Evolutionary conservation across 164 flowering plant species (phyloP), one percentile per base, ranked within the genome.

Genomic region (Macadamia tetraphylla): DNA sequence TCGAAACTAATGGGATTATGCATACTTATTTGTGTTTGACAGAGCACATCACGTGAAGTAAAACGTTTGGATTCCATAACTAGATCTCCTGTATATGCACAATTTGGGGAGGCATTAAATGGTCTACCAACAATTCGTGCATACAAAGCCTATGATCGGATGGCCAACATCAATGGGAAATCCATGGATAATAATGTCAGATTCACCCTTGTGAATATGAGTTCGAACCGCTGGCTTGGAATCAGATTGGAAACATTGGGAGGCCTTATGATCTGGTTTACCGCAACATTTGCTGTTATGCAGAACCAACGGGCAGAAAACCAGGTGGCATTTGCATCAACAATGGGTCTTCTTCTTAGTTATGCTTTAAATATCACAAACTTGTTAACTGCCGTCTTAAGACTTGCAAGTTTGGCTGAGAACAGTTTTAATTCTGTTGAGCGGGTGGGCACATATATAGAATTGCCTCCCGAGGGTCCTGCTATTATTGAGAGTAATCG

Each of bases 1-100:
- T 1, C 29, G 56, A 6, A n/a, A 30, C 29, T 48, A 13, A 12
- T 48, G 5, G 59, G 31, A 48, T 59, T 8, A 17, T 11, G 23
- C 59, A 11, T 55, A 9, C 12, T 42, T 60, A 23, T 67, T 60
- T 70, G 8, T 32, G 63, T 63, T 64, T 60, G 70, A 42, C 83
- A 95, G 99, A 92, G 90, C 82, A 89, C 96, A 40, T 87, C 98
- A 11, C 93, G 99, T 73, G 99, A 95, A 80, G 92, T 95, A 29
- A 95, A 95, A 78, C 92, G 99, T 1, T 70, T 95, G 77, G 98
- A 92, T 81, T 95, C 99, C 58, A 81, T 91, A 52, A 78, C 85
- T 9, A 88, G 99, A 79, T 95, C 99, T 64, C 99, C 99, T 64
- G 98, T 95, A 53, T 95, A 95, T 80, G 99, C 99, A 55, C 99